Percentiles rank a stretch among this genome's conserved stretches.
Evolutionary conservation across 805 yeast species (phyloP).

Genomic region (Metschnikowia lochheadii): DNA sequence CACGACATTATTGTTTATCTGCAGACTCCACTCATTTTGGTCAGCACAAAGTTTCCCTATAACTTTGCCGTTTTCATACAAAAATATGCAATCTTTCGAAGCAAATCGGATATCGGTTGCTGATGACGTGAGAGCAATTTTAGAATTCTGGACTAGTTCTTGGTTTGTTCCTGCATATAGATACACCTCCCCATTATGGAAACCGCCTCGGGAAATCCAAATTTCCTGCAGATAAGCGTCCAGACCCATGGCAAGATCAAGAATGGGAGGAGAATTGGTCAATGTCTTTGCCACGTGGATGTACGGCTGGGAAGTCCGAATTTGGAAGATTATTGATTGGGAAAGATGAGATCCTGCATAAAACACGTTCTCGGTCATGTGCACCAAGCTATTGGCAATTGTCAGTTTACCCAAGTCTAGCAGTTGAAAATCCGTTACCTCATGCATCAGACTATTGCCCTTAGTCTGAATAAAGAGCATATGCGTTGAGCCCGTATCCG

Average conservation of each 20-base stretch:
- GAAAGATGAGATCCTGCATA: conserved; percentile 29
- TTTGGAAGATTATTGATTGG: conserved; percentile 28
- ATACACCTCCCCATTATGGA: conserved; percentile 30
- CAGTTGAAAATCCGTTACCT: conserved; percentile 17
- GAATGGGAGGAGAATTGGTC: conserved; percentile 30
- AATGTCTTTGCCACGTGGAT: conserved; percentile 20
- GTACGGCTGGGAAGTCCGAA: conserved; percentile 24
- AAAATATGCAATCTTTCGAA: not conserved
- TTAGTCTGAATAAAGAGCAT: conserved; percentile 19
- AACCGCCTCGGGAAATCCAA: conserved; percentile 32
- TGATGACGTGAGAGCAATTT: not conserved
- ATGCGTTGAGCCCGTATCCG: conserved; percentile 28
- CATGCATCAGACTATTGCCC: not conserved
- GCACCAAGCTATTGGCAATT: conserved; percentile 26
- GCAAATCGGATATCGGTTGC: not conserved
- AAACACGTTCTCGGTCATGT: conserved; percentile 24
- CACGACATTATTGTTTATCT: not conserved
- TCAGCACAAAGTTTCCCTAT: not conserved
- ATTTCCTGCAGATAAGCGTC: conserved; percentile 9
- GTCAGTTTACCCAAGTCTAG: conserved; percentile 29
- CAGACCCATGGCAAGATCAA: conserved; percentile 19
- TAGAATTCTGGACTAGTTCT: not conserved
- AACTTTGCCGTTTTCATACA: not conserved
- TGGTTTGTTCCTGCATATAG: not conserved
- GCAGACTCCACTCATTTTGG: not conserved